These are phyloP conservation scores for Ustilago lituana DNA, from an alignment of 1,284 basidiomycete genomes.

Conservation along the genomic window DNA sequence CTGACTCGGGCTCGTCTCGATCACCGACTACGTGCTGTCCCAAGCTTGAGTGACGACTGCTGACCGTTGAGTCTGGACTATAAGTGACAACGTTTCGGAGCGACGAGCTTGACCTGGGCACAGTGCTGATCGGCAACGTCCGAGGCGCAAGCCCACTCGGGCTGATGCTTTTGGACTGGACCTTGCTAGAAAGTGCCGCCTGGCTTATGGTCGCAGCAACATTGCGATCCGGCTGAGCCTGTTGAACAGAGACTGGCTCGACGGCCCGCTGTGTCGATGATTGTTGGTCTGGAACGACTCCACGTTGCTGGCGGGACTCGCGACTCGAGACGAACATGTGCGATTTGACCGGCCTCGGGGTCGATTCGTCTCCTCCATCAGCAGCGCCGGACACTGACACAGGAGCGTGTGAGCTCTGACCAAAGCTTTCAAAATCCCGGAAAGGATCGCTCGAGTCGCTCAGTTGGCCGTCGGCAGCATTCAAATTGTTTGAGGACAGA, in stretches of 20 bases:
- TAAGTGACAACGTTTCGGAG: conserved; percentile 47
- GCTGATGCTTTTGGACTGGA: not conserved
- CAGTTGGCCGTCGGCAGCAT: conserved; percentile 22
- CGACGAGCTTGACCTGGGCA: conserved; percentile 39
- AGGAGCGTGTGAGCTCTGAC: conserved; percentile 39
- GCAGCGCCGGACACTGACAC: conserved; percentile 7
- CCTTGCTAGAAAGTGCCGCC: not conserved
- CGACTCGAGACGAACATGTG: conserved; percentile 22
- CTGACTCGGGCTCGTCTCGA: conserved; percentile 13
- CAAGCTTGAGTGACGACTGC: conserved; percentile 28
- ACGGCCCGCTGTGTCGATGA: not conserved
- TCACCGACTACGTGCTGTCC: conserved; percentile 9
- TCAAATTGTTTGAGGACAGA: conserved; percentile 18
- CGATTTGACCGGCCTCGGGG: conserved; percentile 29
- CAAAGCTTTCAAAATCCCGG: conserved; percentile 52
- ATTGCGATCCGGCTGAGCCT: not conserved
- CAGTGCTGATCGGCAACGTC: conserved; percentile 18
- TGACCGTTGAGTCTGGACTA: conserved; percentile 39
- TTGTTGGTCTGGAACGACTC: not conserved
- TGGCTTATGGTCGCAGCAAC: not conserved
- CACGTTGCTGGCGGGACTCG: conserved; percentile 9
- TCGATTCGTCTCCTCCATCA: conserved; percentile 19
- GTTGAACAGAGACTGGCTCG: not conserved
- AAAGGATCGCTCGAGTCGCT: conserved; percentile 54
- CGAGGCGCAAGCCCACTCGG: conserved; percentile 18